phyloP scores from a whole-genome alignment of 768 basidiomycete species.

The Mycena haematopus region DNA sequence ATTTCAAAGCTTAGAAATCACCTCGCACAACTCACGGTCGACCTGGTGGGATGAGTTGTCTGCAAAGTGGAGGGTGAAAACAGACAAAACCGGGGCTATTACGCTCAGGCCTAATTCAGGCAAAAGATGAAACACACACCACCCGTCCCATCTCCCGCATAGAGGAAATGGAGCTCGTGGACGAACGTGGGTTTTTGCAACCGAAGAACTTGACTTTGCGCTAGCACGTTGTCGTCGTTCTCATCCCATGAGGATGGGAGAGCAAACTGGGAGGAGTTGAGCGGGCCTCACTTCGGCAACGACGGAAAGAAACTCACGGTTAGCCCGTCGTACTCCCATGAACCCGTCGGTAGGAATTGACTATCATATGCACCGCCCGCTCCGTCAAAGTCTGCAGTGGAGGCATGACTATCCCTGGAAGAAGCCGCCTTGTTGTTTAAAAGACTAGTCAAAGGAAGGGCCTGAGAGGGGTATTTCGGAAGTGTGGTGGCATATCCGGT shows the following conservation, averaged over 20 bases:
- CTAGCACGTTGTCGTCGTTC: slow-evolving; percentile 51
- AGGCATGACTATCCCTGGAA: slow-evolving; percentile 32
- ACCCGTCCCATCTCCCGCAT: slow-evolving; percentile 48
- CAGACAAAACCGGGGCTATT: slow-evolving; percentile 38
- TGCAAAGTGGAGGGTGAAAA: slow-evolving; percentile 45
- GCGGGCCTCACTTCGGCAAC: background rate
- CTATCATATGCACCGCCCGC: slow-evolving; percentile 47
- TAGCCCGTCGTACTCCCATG: slow-evolving; percentile 47
- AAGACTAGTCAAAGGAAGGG: slow-evolving; percentile 38
- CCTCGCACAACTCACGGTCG: slow-evolving; percentile 37
- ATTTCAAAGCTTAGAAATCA: background rate
- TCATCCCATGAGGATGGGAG: slow-evolving; percentile 50
- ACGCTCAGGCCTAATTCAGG: too few species aligned
- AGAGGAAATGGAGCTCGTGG: slow-evolving; percentile 57
- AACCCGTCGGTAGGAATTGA: slow-evolving; percentile 46
- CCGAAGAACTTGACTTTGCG: slow-evolving; percentile 47
- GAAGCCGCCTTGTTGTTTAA: slow-evolving; percentile 55
- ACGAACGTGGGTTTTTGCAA: slow-evolving; percentile 41
- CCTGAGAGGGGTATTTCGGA: slow-evolving; percentile 38
- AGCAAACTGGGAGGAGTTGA: slow-evolving; percentile 43
- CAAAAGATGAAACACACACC: slow-evolving; percentile 32
- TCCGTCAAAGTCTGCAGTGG: slow-evolving; percentile 47
- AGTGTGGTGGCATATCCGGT: slow-evolving; percentile 11
- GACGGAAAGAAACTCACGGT: slow-evolving; percentile 35
- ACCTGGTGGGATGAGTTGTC: slow-evolving; percentile 43